Evolutionary conservation across 371 early-diverging fungal species (phyloP).

Genomic region (Gilbertella persicaria): DNA sequence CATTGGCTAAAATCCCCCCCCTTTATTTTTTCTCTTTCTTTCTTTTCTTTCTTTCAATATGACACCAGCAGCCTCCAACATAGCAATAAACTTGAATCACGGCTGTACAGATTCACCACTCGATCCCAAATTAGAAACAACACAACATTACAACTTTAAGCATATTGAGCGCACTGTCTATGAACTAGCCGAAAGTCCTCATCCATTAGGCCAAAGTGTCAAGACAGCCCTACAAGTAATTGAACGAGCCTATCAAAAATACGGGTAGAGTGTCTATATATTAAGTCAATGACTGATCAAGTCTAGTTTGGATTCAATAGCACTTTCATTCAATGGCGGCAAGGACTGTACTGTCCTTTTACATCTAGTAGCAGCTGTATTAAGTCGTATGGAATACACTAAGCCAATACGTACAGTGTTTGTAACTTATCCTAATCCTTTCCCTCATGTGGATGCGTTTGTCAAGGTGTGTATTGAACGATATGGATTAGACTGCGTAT

Average conservation of each 20-base stretch:
- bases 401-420: slow-evolving; percentile 58
- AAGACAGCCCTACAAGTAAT: slow-evolving; percentile 61
- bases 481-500: slow-evolving; percentile 69
- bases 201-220: slow-evolving; percentile 41
- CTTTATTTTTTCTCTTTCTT: background rate
- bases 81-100: slow-evolving; percentile 17
- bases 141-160: slow-evolving; percentile 40
- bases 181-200: slow-evolving; percentile 34
- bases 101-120: slow-evolving; percentile 32
- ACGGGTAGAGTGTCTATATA: too few species aligned
- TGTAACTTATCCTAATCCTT: slow-evolving; percentile 75
- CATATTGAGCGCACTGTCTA: slow-evolving; percentile 48
- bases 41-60: background rate
- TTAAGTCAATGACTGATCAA: background rate
- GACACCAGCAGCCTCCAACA: slow-evolving; percentile 5
- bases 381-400: slow-evolving; percentile 31
- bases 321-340: slow-evolving; percentile 95
- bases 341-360: slow-evolving; percentile 96
- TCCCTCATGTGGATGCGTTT: slow-evolving; percentile 88
- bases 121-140: slow-evolving; percentile 36
- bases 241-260: slow-evolving; percentile 63
- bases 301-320: slow-evolving; percentile 52
- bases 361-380: slow-evolving; percentile 70
- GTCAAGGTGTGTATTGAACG: slow-evolving; percentile 66
- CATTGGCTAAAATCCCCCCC: too few species aligned